Conservation (phyloP, 2,329 filamentous ascomycete genomes). For the Metarhizium brunneum region DNA sequence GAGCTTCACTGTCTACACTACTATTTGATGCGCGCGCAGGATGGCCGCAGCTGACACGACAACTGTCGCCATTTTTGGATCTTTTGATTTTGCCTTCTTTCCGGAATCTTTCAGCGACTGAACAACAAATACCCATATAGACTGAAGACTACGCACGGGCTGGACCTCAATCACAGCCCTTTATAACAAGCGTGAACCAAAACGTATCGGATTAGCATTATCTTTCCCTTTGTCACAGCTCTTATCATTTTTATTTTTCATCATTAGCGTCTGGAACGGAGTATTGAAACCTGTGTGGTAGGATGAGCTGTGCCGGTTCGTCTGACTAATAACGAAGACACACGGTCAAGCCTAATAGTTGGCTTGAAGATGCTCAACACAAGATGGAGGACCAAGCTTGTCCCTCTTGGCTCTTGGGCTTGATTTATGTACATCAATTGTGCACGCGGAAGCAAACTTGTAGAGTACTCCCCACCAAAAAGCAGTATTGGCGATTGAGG, state of each 20-base stretch:
- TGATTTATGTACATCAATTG: constrained; percentile 1
- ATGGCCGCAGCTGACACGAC: constrained; percentile 9
- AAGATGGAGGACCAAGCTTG: neutral
- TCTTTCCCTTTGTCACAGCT: constrained; percentile 19
- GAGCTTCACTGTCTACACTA: neutral
- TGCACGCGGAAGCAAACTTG: neutral
- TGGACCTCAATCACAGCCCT: constrained; percentile 10
- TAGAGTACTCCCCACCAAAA: constrained; percentile 1
- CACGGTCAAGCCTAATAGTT: constrained; percentile 1
- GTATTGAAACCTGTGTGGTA: neutral
- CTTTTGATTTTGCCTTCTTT: constrained; percentile 6
- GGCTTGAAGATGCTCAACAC: neutral
- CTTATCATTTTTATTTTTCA: neutral
- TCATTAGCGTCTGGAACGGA: neutral
- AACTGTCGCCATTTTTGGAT: constrained; percentile 10
- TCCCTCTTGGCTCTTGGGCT: neutral
- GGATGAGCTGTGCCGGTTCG: neutral
- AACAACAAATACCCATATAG: constrained; percentile 30
- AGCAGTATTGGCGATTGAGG: neutral
- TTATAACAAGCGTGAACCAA: constrained; percentile 19
- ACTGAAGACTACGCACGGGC: constrained; percentile 17
- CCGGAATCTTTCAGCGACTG: constrained; percentile 13
- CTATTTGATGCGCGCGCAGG: neutral
- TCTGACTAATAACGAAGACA: neutral
- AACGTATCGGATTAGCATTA: constrained; percentile 17